Conservation (phyloP, 2,329 filamentous ascomycete genomes). For the Aspergillus sp. region DNA sequence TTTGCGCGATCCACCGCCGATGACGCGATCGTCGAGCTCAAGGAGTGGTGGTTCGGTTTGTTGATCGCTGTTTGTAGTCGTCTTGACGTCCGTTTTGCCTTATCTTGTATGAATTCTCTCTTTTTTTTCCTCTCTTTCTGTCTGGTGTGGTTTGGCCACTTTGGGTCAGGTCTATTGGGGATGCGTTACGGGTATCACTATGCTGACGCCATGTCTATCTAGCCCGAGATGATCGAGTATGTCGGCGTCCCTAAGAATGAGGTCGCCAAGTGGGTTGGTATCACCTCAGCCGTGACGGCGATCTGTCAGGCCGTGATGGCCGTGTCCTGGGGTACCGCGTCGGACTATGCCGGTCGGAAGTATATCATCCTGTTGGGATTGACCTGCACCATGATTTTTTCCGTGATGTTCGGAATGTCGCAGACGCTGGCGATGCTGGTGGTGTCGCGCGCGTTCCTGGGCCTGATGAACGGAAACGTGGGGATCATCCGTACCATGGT, state of each 20-base stretch:
- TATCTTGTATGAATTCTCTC: constrained; percentile 42
- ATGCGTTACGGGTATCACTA: neutral
- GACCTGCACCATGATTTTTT: constrained; percentile 75
- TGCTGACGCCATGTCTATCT: constrained; percentile 30
- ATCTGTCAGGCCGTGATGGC: constrained; percentile 70
- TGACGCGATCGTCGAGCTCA: neutral
- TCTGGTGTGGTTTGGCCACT: constrained; percentile 11
- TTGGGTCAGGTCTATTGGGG: neutral
- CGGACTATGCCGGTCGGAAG: constrained; percentile 79
- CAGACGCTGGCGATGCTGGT: constrained; percentile 79
- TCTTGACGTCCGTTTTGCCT: constrained; percentile 70
- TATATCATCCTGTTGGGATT: constrained; percentile 74
- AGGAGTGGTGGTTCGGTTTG: neutral
- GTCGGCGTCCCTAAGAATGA: constrained; percentile 67
- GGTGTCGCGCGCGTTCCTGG: constrained; percentile 71
- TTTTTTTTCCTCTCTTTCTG: neutral
- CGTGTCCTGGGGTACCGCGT: constrained; percentile 72
- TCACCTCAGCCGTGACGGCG: constrained; percentile 71
- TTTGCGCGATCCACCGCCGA: neutral
- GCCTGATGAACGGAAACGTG: constrained; percentile 87
- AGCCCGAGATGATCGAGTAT: constrained; percentile 78
- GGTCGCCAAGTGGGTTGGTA: constrained; percentile 77
- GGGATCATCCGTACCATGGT: constrained; percentile 91
- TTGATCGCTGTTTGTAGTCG: constrained; percentile 26
- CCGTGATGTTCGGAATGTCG: constrained; percentile 80